Evolutionary conservation across 352 stramenopile species (phyloP).

Genomic region (Phytopythium kandeliae): DNA sequence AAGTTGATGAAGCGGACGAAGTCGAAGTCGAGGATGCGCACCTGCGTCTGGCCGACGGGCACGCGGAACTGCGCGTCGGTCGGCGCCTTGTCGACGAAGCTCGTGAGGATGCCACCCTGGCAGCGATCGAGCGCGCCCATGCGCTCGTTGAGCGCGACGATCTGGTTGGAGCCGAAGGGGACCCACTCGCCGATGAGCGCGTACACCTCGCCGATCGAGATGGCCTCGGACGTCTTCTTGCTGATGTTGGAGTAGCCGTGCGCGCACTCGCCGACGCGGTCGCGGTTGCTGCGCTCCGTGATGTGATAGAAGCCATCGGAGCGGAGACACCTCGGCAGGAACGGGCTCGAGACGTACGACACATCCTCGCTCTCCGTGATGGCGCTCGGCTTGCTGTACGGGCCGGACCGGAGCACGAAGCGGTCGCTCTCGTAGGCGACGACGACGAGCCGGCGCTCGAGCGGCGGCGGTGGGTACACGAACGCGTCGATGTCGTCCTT

Average conservation of each 20-base stretch:
- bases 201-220: conserved; percentile 94
- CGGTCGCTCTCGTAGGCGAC: conserved; percentile 65
- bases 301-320: conserved; percentile 73
- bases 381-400: conserved; percentile 85
- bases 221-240: conserved; percentile 90
- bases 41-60: conserved; percentile 90
- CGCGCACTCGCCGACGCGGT: conserved; percentile 86
- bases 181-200: conserved; percentile 97
- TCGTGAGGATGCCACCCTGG: conserved; percentile 96
- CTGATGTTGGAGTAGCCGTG: conserved; percentile 77
- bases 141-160: conserved; percentile 96
- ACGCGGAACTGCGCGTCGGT: conserved; percentile 83
- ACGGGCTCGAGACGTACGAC: conserved; percentile 96
- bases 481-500: conserved; percentile 67
- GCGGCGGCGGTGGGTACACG: conserved; percentile 40
- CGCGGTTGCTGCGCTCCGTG: conserved; percentile 90
- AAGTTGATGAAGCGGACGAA: conserved; percentile 98
- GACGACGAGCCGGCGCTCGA: conserved; percentile 40
- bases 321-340: conserved; percentile 94
- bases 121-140: conserved; percentile 95
- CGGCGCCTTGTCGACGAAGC: conserved; percentile 84
- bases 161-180: conserved; percentile 96
- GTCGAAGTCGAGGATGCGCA: conserved; percentile 96
- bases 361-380: conserved; percentile 97
- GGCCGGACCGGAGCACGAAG: conserved; percentile 70